These are phyloP conservation scores for Metschnikowia lochheadii DNA, from an alignment of 805 yeast species.

Conservation along the genomic window DNA sequence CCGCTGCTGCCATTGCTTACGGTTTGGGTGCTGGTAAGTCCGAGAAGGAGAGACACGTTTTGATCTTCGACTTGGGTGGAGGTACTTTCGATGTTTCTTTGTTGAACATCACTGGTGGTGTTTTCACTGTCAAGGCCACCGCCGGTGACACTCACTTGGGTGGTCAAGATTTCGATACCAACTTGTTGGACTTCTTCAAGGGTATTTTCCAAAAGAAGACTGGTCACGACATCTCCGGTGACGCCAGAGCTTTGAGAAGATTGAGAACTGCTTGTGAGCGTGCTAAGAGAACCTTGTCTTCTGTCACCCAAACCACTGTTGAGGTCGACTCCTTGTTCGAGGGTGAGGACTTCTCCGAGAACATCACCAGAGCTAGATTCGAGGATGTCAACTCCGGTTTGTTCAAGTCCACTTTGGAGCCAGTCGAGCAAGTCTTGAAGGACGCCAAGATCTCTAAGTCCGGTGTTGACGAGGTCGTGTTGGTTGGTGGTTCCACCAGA, in stretches of 20 bases:
- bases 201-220: constrained; percentile 46
- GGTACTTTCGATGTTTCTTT: constrained; percentile 97
- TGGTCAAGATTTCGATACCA: constrained; percentile 51
- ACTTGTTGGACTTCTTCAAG: constrained; percentile 46
- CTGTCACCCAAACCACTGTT: constrained; percentile 92
- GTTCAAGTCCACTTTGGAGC: constrained; percentile 91
- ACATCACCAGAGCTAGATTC: constrained; percentile 95
- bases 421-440: constrained; percentile 92
- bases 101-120: constrained; percentile 90
- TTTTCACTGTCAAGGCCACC: constrained; percentile 93
- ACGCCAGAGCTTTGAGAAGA: constrained; percentile 56
- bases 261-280: constrained; percentile 97
- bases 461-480: constrained; percentile 89
- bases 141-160: constrained; percentile 52
- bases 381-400: constrained; percentile 92
- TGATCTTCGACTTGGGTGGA: constrained; percentile 95
- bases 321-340: constrained; percentile 94
- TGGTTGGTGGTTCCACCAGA: constrained; percentile 99
- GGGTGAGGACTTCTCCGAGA: constrained; percentile 93
- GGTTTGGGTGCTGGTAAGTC: constrained; percentile 25
- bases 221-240: constrained; percentile 43
- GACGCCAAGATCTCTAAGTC: constrained; percentile 86
- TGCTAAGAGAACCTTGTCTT: constrained; percentile 94
- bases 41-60: constrained; percentile 60
- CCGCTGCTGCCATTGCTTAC: constrained; percentile 49